These are phyloP conservation scores for Patellifolia procumbens DNA, from an alignment of 179 eudicot species.

Conservation along the genomic window DNA sequence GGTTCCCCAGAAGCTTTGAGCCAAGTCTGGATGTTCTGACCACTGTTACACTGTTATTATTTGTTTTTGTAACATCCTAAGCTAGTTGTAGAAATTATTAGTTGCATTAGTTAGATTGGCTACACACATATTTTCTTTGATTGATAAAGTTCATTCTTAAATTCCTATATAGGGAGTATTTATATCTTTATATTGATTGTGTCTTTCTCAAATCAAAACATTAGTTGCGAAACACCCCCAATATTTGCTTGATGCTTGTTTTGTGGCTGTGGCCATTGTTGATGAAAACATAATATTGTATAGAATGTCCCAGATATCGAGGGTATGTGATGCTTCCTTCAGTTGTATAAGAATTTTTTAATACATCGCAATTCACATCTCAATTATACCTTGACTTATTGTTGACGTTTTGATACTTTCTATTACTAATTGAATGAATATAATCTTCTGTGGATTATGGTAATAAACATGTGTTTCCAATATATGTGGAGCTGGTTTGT, in stretches of 20 bases:
- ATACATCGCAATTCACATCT: neutral
- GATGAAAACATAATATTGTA: neutral
- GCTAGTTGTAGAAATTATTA: neutral
- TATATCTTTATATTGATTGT: too few species aligned
- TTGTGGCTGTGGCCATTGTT: neutral
- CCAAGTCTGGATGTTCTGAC: neutral
- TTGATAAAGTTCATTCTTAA: too few species aligned
- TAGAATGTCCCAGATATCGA: neutral
- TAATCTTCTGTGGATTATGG: neutral
- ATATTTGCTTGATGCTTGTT: neutral
- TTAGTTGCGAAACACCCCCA: neutral
- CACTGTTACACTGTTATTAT: neutral
- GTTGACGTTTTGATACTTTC: neutral
- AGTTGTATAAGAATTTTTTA: neutral
- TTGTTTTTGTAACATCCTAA: neutral
- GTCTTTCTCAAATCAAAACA: too few species aligned
- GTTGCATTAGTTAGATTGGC: too few species aligned
- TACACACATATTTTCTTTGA: too few species aligned
- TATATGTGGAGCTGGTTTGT: neutral
- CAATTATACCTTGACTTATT: neutral
- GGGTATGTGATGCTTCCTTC: neutral
- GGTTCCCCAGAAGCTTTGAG: neutral
- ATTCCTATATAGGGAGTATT: too few species aligned
- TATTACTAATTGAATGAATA: neutral
- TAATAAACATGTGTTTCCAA: neutral